A percentile compares a stretch with the other conserved stretches of the same genome.
These are phyloP conservation scores for Iberis amara DNA, from an alignment of 441 rosid genomes.

Conservation along the genomic window DNA sequence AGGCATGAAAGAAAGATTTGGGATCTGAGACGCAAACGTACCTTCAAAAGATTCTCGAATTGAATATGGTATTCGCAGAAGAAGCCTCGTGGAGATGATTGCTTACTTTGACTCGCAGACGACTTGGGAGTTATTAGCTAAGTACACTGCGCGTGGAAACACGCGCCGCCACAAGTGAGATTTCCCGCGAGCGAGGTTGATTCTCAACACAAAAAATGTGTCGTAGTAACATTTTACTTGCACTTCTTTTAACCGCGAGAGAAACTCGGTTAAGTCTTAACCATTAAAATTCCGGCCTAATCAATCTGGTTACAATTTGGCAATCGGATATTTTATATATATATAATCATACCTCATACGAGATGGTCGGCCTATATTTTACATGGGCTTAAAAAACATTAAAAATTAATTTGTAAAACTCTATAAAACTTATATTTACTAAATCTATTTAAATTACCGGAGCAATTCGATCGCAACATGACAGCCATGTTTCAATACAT, in stretches of 20 bases:
- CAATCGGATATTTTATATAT: too few relatives aligned
- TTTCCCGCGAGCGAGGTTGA: slow-evolving; percentile 27
- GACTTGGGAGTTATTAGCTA: slow-evolving; percentile 1
- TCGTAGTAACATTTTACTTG: neutral
- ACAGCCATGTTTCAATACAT: too few relatives aligned
- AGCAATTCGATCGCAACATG: too few relatives aligned
- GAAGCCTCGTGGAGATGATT: slow-evolving; percentile 6
- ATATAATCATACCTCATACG: too few relatives aligned
- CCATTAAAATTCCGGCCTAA: neutral
- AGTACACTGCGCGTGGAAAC: slow-evolving; percentile 4
- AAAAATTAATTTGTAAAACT: too few relatives aligned
- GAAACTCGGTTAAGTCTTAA: slow-evolving; percentile 1
- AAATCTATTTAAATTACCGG: too few relatives aligned
- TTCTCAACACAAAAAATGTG: neutral
- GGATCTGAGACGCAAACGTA: slow-evolving; percentile 23
- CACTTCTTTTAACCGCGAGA: neutral
- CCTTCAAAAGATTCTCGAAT: slow-evolving; percentile 14
- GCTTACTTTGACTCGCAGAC: slow-evolving; percentile 4
- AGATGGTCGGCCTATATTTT: too few relatives aligned
- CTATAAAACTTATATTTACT: too few relatives aligned
- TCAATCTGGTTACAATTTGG: neutral
- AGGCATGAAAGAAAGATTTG: neutral
- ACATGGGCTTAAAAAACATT: too few relatives aligned
- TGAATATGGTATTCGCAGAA: neutral
- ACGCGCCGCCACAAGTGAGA: slow-evolving; percentile 20